Percentiles rank a stretch among this genome's conserved stretches.
phyloP scores from a whole-genome alignment of 192 early-diverging fungal genomes.

The Podochytrium sp. region DNA sequence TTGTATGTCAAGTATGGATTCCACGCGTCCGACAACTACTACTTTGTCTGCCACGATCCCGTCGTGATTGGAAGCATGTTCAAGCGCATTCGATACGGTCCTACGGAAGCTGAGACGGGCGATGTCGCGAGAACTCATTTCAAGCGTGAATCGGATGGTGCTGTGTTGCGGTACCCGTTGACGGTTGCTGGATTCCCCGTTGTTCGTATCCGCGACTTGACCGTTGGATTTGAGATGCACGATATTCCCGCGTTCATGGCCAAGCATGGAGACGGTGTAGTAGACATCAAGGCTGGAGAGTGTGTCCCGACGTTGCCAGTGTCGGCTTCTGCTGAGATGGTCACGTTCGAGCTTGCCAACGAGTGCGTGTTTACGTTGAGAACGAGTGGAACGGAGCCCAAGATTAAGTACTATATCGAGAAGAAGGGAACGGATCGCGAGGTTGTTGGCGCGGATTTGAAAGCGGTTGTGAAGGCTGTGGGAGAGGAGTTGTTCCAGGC shows the following conservation, averaged over 20 bases:
- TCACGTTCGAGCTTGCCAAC: slow-evolving; percentile 70
- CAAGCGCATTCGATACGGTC: slow-evolving; percentile 79
- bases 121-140: not conserved
- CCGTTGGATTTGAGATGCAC: slow-evolving; percentile 76
- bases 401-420: slow-evolving; percentile 50
- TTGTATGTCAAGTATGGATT: slow-evolving; percentile 81
- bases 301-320: slow-evolving; percentile 72
- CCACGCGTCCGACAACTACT: slow-evolving; percentile 85
- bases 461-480: slow-evolving; percentile 14
- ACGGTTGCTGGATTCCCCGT: slow-evolving; percentile 72
- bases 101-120: not conserved
- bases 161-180: slow-evolving; percentile 70
- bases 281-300: slow-evolving; percentile 34
- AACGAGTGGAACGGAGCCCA: slow-evolving; percentile 74
- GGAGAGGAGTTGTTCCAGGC: slow-evolving; percentile 28
- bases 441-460: not conserved
- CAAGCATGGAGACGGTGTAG: slow-evolving; percentile 52
- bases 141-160: slow-evolving; percentile 12
- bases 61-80: slow-evolving; percentile 75
- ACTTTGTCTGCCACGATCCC: slow-evolving; percentile 84
- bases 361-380: slow-evolving; percentile 30
- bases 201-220: slow-evolving; percentile 81
- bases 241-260: slow-evolving; percentile 16
- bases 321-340: slow-evolving; percentile 82
- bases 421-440: slow-evolving; percentile 20